Evolutionary conservation across 176 grass and related monocot genomes (phyloP).

Genomic region (Triticum aestivum): IWGSC_CS_RefSeq_v2.1 NC_057799.1:40326716-40327215

Average conservation of each 20-base stretch:
- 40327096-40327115: constrained; percentile 53
- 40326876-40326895: constrained; percentile 19
- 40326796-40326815: background rate
- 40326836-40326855: constrained; percentile 28
- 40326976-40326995: constrained; percentile 47
- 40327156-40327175: constrained; percentile 63
- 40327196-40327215: constrained; percentile 37
- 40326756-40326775: constrained; percentile 24
- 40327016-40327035: constrained; percentile 42
- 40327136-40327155: constrained; percentile 54
- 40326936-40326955: constrained; percentile 26
- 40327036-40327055: constrained; percentile 43
- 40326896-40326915: constrained; percentile 31
- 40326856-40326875: constrained; percentile 1
- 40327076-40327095: constrained; percentile 44
- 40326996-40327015: constrained; percentile 38
- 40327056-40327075: constrained; percentile 30
- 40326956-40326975: constrained; percentile 40
- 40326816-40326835: constrained; percentile 20
- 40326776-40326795: background rate
- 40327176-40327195: constrained; percentile 66
- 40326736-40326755: constrained; percentile 44
- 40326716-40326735: constrained; percentile 27
- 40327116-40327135: constrained; percentile 40
- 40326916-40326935: background rate